A percentile compares a stretch with the other conserved stretches of the same genome.
These are phyloP conservation scores for Xylariaceae sp. DNA, from an alignment of 2,329 filamentous ascomycete genomes.

Conservation along the genomic window DNA sequence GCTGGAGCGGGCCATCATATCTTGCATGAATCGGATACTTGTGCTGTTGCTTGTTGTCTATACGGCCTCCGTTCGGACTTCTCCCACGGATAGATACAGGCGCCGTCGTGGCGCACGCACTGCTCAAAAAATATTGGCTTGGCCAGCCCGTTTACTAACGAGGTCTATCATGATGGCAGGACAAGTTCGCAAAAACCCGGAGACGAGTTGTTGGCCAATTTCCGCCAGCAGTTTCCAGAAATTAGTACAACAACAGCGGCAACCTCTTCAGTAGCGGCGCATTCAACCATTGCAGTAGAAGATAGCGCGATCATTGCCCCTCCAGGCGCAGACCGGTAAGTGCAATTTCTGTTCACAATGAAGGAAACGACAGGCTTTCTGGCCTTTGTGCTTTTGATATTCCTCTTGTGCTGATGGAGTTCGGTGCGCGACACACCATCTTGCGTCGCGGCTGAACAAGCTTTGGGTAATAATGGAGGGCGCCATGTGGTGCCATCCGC, in stretches of 20 bases:
- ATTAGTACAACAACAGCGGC: slow-evolving; percentile 51
- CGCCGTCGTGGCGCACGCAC: background rate
- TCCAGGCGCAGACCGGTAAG: slow-evolving; percentile 28
- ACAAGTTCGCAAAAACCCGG: slow-evolving; percentile 80
- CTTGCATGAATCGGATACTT: background rate
- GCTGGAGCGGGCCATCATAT: background rate
- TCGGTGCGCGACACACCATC: no score
- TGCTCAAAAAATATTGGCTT: background rate
- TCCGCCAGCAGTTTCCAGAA: slow-evolving; percentile 79
- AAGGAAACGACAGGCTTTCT: no score
- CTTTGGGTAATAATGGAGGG: no score
- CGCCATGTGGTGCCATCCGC: no score
- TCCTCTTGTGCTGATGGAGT: no score
- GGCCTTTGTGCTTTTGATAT: slow-evolving; percentile 4
- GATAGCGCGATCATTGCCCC: slow-evolving; percentile 27
- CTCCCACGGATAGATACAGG: background rate
- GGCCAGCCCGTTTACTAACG: slow-evolving; percentile 6
- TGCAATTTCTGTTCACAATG: slow-evolving; percentile 14
- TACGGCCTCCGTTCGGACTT: no score
- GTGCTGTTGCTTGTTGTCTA: background rate
- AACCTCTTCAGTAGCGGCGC: slow-evolving; percentile 41
- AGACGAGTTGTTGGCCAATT: slow-evolving; percentile 78
- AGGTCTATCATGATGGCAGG: slow-evolving; percentile 37
- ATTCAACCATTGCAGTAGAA: slow-evolving; percentile 30
- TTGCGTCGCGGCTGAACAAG: no score